These are phyloP conservation scores for Myxozyma mucilagina DNA, from an alignment of 805 yeast species.

Conservation along the genomic window DNA sequence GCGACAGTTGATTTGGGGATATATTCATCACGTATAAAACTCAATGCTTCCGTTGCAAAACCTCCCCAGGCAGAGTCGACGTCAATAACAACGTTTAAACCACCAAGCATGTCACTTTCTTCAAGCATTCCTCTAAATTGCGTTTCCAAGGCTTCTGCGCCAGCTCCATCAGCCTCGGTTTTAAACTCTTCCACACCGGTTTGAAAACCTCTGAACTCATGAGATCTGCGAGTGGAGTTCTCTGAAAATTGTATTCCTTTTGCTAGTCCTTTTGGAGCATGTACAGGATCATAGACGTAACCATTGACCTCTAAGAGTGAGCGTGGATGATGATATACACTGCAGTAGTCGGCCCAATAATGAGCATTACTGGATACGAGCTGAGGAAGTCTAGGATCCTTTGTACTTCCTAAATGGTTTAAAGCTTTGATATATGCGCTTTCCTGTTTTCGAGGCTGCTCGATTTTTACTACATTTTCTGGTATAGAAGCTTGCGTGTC, in stretches of 20 bases:
- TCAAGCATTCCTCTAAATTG: slow-evolving; percentile 66
- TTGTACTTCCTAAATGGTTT: slow-evolving; percentile 40
- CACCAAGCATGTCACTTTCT: slow-evolving; percentile 70
- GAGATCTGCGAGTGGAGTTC: neutral
- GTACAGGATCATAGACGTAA: slow-evolving; percentile 57
- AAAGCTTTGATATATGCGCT: slow-evolving; percentile 65
- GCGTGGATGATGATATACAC: slow-evolving; percentile 64
- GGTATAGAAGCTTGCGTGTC: slow-evolving; percentile 16
- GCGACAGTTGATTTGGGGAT: slow-evolving; percentile 50
- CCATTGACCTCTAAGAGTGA: slow-evolving; percentile 55
- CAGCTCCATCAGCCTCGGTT: slow-evolving; percentile 36
- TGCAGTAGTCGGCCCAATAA: slow-evolving; percentile 81
- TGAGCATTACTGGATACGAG: slow-evolving; percentile 48
- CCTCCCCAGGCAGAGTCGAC: slow-evolving; percentile 87
- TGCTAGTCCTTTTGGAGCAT: slow-evolving; percentile 39
- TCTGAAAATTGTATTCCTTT: slow-evolving; percentile 34
- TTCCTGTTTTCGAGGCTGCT: slow-evolving; percentile 46
- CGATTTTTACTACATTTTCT: slow-evolving; percentile 38
- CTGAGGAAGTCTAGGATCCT: neutral
- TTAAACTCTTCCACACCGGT: slow-evolving; percentile 65
- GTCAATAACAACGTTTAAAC: slow-evolving; percentile 69
- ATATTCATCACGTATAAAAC: slow-evolving; percentile 68
- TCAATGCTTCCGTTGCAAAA: slow-evolving; percentile 53
- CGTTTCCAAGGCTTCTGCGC: slow-evolving; percentile 56
- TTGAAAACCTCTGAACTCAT: slow-evolving; percentile 39